Evolutionary conservation across 495 filamentous ascomycete species (phyloP), one percentile per base, ranked within the genome.

Genomic region (Oidiodendron maius): DNA sequence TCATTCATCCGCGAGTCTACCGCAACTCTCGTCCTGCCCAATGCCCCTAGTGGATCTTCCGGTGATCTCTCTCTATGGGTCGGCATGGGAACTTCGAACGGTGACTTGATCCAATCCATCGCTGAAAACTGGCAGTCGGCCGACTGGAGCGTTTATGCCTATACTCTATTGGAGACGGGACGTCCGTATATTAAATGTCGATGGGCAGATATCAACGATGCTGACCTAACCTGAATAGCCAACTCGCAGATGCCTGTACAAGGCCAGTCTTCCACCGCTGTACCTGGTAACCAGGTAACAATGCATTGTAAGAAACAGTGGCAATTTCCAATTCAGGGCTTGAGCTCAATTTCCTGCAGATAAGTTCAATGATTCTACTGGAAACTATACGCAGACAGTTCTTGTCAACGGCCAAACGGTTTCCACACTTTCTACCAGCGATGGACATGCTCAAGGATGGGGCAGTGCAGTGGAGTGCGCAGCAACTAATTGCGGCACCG

Each of bases 391-490:
- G 13, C 68, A 71, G 54, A 69, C 60, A 18, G 61, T 70, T 22
- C 52, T 50, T 2, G 45, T 71, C 18, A 70, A 71, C 42, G 57
- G 60, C 25, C 42, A 46, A 21, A 51, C 55, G n/a, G 65, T 71
- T 15, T 70, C 68, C 8, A 66, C 58, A 0, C 55, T 71, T 52
- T 41, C 39, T 5, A 41, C 39, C 39, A 41, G 39, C 16, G 39
- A 41, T 22, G 39, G 39, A 41, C 3, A 41, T 21, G 39, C 66
- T 21, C 48, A 66, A 48, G 65, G 65, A 44, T 69, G 68, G 66
- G 68, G 66, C 9, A 68, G 64, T 36, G 61, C 68, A 5, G 63
- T 71, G 1, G 68, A 71, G 42, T 71, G 68, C 28, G 64, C 64
- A 26, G 57, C 57, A 21, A 44, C 55, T 21, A 58, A 65, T 49